Evolutionary conservation across 2,329 filamentous ascomycete genomes (phyloP).

Genomic region (Hypoxylon sp.): DNA sequence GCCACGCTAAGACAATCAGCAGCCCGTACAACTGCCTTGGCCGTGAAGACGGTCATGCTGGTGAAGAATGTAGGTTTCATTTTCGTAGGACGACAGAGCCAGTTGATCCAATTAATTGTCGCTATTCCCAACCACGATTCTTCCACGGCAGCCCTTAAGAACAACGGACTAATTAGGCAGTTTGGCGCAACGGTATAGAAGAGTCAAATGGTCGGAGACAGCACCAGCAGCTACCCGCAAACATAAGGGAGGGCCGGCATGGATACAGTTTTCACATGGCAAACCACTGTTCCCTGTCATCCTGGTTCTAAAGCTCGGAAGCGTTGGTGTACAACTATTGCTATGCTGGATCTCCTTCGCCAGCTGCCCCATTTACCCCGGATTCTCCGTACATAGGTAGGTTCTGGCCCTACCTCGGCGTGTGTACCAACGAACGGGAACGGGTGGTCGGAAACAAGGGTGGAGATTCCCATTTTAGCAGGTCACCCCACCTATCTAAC

Average conservation of each 20-base stretch:
- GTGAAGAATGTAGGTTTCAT: conserved; percentile 14
- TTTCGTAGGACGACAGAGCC: not conserved
- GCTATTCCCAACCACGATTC: not conserved
- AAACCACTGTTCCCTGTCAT: conserved; percentile 1
- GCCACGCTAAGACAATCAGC: conserved; percentile 31
- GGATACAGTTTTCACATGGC: conserved; percentile 21
- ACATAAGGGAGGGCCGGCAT: conserved; percentile 1
- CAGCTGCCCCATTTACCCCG: conserved; percentile 20
- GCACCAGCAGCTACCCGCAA: not conserved
- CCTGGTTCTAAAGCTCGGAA: not conserved
- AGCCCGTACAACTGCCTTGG: conserved; percentile 13
- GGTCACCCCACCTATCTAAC: conserved; percentile 10
- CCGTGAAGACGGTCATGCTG: conserved; percentile 2
- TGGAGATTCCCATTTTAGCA: conserved; percentile 27
- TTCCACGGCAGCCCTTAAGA: not conserved
- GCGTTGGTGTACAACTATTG: not conserved
- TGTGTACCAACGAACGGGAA: conserved; percentile 5
- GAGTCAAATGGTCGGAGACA: not conserved
- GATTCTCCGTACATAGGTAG: conserved; percentile 6
- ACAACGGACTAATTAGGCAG: not conserved
- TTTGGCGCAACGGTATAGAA: not conserved
- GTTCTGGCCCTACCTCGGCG: conserved; percentile 20
- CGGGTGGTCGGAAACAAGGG: not conserved
- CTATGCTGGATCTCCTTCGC: not conserved
- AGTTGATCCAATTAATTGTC: not conserved